phyloP scores from a whole-genome alignment of 345 rosid genomes.

The Euphorbia peplus region DNA sequence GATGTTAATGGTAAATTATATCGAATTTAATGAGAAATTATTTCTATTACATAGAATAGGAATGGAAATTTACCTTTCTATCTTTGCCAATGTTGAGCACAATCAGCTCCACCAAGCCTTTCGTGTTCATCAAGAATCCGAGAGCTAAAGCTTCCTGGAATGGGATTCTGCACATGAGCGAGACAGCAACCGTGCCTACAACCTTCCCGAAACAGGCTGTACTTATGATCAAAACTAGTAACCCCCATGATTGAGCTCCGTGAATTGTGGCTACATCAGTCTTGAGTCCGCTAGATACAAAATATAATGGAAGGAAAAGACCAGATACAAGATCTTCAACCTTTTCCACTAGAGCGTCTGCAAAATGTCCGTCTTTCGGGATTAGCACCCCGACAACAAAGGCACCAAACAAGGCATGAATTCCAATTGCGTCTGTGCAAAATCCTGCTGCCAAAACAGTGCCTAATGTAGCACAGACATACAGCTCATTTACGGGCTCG shows the following conservation, averaged over 20 bases:
- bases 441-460: constrained; percentile 59
- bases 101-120: constrained; percentile 85
- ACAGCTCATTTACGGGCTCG: constrained; percentile 65
- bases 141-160: constrained; percentile 50
- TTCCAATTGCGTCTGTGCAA: constrained; percentile 65
- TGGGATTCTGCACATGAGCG: constrained; percentile 49
- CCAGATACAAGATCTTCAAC: constrained; percentile 79
- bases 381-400: constrained; percentile 64
- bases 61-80: constrained; percentile 43
- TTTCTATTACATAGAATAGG: too few relatives aligned
- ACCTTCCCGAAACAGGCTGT: constrained; percentile 77
- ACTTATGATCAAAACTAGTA: constrained; percentile 55
- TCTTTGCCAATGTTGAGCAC: constrained; percentile 85
- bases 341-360: constrained; percentile 62
- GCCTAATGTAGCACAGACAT: constrained; percentile 56
- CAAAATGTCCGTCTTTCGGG: constrained; percentile 73
- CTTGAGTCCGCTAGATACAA: constrained; percentile 81
- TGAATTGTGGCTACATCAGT: constrained; percentile 58
- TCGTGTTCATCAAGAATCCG: constrained; percentile 77
- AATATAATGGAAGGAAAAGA: constrained; percentile 67
- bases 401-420: constrained; percentile 78
- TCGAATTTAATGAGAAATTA: neutral
- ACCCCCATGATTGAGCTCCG: constrained; percentile 69
- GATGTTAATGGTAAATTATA: neutral
- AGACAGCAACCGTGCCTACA: constrained; percentile 52